Base-by-base conservation (phyloP, 1,284 basidiomycete species). In the Ustilago sp. region DNA sequence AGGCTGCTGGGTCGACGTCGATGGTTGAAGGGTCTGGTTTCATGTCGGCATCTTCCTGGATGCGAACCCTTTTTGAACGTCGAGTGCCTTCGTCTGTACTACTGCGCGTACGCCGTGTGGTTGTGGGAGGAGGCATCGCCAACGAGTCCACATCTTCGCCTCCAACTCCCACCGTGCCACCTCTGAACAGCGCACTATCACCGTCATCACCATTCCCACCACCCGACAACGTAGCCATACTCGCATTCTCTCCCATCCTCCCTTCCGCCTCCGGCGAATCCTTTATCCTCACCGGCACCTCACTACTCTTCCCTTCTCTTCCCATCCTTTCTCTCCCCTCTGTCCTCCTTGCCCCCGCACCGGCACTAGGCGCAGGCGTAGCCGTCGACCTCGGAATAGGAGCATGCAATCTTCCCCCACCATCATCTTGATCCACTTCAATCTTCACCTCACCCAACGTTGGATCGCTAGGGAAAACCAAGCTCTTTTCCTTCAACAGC, bases 401-500 rank as follows among this genome's bases (percentile, higher is more conserved):
- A 15, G 67, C 74, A 50, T 83, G 79, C 28, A 79, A 54, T 36
- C 76, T 80, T 4, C 61, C 74, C 35, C 74, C 68, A 5, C 75
- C 79, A 11, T 76, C 74, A 17, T 81, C 80, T 31, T 45, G 9
- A 38, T 45, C 41, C 41, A 17, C 15, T 17, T 81, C 79, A 19
- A 77, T 51, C 48, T 72, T 80, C 34, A 80, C 74, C 31, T 65
- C 61, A 3, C 58, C 67, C 19, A 68, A 52, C 7, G 57, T 76
- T 2, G 74, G 72, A 38, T 75, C 68, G 19, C 31, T 43, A 9
- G 75, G 76, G 35, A 78, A 74, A 11, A 71, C 50, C 19, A 75
- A 59, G 23, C 65, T 71, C 56, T 77, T 75, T 34, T 79, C 75
- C 52, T 79, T 73, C 67, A 87, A 76, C 28, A 87, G 63, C 8